Base-by-base conservation (phyloP, 352 stramenopile genomes). In the Globisporangium nagaii region DNA sequence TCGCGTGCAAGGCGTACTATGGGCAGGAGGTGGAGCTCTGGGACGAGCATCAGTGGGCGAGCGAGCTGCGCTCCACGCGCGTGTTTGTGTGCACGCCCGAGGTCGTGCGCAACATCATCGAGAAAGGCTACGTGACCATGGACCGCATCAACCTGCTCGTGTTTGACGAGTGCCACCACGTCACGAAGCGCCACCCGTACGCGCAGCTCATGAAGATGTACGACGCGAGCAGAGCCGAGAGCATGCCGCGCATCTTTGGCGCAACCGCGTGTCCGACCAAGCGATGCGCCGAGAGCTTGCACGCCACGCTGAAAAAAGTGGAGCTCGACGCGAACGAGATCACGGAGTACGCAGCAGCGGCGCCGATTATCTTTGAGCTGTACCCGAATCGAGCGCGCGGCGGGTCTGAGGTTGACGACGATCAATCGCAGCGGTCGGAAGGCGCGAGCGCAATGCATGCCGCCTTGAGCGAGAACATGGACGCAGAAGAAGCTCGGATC, bases 81-180 rank as follows among this genome's bases (percentile, higher is more conserved):
- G 86, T 96, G 57, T 72, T 95, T 39, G 86, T 96, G 56, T 92
- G 80, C 62, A 96, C 88, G 28, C 88, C 88, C 19, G 84, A 92
- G 67, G 83, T 95, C 43, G 66, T 95, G 42, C 79, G 85, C 52
- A 93, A 87, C 51, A 62, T 91, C 54, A 63, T 96, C 12, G 72
- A 90, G 44, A 88, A 90, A 28, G 88, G 85, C 11, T 95, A 93
- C 66, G 70, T 96, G 49, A 68, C 58, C 17, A 75, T 96, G 48
- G 60, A 71, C 19, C 66, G 65, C 45, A 88, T 93, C 63, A 93
- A 92, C 59, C 39, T 96, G 56, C 69, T 96, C 19, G 76, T 96
- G 27, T 91, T 96, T 55, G 88, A 96, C 62, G 88, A 96, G 66
- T 96, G 88, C 63, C 88, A 96, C 62, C 80, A 94, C 66, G 84